Evolutionary conservation across 352 stramenopile species (phyloP).

Genomic region (Phytophthora pistaciae): DNA sequence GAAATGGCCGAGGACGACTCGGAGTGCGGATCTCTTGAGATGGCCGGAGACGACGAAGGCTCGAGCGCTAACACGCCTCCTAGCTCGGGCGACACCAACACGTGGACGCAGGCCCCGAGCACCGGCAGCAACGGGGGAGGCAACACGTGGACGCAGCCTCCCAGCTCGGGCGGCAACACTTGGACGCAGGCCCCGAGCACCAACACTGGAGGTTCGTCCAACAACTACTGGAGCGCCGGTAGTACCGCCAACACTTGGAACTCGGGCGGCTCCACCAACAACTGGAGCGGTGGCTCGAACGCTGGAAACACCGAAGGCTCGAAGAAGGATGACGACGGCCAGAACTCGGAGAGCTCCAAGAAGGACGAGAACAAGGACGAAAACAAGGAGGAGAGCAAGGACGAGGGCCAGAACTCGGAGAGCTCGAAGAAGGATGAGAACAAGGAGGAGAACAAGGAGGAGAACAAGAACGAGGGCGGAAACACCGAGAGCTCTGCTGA

Average conservation of each 20-base stretch:
- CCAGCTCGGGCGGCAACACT: constrained; percentile 7
- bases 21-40: constrained; percentile 32
- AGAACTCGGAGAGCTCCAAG: neutral
- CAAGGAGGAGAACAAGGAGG: neutral
- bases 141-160: constrained; percentile 9
- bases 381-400: neutral
- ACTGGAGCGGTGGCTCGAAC: constrained; percentile 2
- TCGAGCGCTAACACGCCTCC: neutral
- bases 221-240: constrained; percentile 7
- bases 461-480: neutral
- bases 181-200: constrained; percentile 10
- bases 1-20: constrained; percentile 25
- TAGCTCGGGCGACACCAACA: constrained; percentile 5
- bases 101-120: constrained; percentile 4
- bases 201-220: constrained; percentile 8
- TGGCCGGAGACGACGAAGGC: constrained; percentile 13
- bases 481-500: neutral
- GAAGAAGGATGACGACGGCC: neutral
- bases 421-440: constrained; percentile 8
- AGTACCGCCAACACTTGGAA: constrained; percentile 9
- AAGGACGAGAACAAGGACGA: neutral
- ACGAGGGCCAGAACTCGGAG: neutral
- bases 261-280: constrained; percentile 4
- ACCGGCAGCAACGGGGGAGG: neutral
- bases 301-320: constrained; percentile 2